These are phyloP conservation scores for Aspergillus ochraceus DNA, from an alignment of 2,329 filamentous ascomycete genomes.

Conservation along the genomic window DNA sequence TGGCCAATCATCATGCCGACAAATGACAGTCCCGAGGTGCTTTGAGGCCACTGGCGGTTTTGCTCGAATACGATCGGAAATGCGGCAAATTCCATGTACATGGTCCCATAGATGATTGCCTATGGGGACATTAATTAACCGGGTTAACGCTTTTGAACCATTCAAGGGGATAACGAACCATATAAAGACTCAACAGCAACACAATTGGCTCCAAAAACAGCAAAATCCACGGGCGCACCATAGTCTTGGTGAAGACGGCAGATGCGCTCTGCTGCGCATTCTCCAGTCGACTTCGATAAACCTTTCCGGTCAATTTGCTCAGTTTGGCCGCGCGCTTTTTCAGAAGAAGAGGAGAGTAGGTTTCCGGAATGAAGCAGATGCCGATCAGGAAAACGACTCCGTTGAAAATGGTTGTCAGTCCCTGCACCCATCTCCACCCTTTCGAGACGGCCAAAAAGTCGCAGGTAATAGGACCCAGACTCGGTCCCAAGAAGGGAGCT, in stretches of 20 bases:
- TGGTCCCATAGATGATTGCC: background rate
- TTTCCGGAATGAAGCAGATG: slow-evolving; percentile 17
- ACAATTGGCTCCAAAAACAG: background rate
- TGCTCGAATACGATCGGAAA: background rate
- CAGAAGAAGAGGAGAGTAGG: slow-evolving; percentile 49
- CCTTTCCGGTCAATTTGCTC: background rate
- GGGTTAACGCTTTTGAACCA: too few species aligned
- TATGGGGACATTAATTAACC: background rate
- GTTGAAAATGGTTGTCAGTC: background rate
- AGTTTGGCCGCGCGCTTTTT: slow-evolving; percentile 16
- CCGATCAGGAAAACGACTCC: background rate
- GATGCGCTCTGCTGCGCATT: background rate
- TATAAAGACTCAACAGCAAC: background rate
- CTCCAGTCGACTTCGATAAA: background rate
- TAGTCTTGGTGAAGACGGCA: background rate
- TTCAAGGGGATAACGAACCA: background rate
- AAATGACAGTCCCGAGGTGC: background rate
- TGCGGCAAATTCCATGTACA: background rate
- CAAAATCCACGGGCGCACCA: background rate
- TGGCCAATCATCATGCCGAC: background rate
- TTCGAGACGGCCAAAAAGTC: slow-evolving; percentile 2
- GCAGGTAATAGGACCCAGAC: slow-evolving; percentile 63
- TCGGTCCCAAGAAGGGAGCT: slow-evolving; percentile 52
- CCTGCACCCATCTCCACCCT: background rate
- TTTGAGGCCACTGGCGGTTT: background rate